Base-by-base conservation (phyloP, 371 early-diverging fungal species). In the Nosema granulosis region DNA sequence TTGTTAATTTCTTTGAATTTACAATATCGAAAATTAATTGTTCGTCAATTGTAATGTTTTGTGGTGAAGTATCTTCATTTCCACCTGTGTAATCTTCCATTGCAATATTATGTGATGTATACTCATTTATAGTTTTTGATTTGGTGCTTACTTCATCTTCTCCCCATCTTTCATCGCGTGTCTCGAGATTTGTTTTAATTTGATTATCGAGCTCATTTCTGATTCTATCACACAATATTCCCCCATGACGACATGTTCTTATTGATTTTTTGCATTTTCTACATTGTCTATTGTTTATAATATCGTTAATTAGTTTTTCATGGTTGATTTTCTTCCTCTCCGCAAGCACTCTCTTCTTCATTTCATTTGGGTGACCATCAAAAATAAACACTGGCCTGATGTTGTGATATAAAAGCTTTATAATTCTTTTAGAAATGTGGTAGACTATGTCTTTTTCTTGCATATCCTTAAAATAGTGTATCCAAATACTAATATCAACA, bases 381-480 rank as follows among this genome's bases (percentile, higher is more conserved):
- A 93, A 94, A 16, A 94, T 92, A 88, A 94, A 94, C 0, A 96
- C 88, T 1, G 95, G 96, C 63, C 88, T 88, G 50, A 96, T 90
- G 20, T 91, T 90, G 82, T 89, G 91, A 82, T 89, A 93, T 22
- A 97, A 82, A 0, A 97, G 85, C 85, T 95, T 95, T 82, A 92
- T 91, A 24, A 96, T 89, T 63, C 96, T 87, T 49, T 71, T 77
- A 13, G 65, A 62, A 35, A 81, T 29, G 51, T 57, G 57, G 58
- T 69, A 70, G 1, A 66, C n/a, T 12, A 75, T 26, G 22, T 51
- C 67, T 22, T 38, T 66, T 13, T 69, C 57, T 20, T 43, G 26
- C 24, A 77, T 49, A 20, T 56, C 37, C 31, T 61, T 51, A 34
- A 70, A 69, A 22, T 68, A 35, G 32, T 72, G 59, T 24, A 71